Evolutionary conservation across 345 rosid species (phyloP), one percentile per base, ranked within the genome.

Genomic region (Citrus cavaleriei): DNA sequence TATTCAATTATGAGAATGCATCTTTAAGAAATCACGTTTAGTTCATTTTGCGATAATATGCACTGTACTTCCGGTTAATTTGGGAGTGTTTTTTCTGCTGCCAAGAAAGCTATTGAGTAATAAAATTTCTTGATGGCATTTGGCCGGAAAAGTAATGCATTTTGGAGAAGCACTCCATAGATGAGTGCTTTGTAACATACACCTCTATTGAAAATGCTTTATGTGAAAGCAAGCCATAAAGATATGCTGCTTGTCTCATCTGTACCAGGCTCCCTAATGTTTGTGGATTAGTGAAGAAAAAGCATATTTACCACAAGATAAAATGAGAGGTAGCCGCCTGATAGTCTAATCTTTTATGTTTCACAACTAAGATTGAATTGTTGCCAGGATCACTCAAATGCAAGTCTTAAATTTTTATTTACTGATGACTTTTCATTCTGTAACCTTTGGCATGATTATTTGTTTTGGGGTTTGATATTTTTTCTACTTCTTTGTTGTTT

Each of bases 381-480:
- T 72, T 57, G 14, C n/a, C 18, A 22, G 34, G 30, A 57, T 14
- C n/a, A 32, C 21, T 54, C 46, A 34, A n/a, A 5, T 37, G 76
- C 42, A 73, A 37, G 24, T 37, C 25, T 35, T 24, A 37, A 37
- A 24, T 34, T 58, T 32, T 24, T 6, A 73, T 16, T 59, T 32
- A 7, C n/a, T 21, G 28, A 9, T 2, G 40, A 40, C 46, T 40
- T 71, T 8, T 28, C 12, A 14, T 55, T 73, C 21, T 76, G 25
- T 32, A 34, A 21, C 51, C 71, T 65, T 25, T 3, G 19, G 60
- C 63, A 21, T 59, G 16, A 22, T 57, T 66, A 14, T 42, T 77
- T 65, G 10, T 16, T 75, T 22, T 54, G 7, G 75, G 60, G 72
- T 49, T 82, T 83, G 75, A 75, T 35, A 68, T 7, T 16, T 72